Evolutionary conservation across 2,329 filamentous ascomycete genomes (phyloP).

Genomic region (Dactylonectria estremocensis): DNA sequence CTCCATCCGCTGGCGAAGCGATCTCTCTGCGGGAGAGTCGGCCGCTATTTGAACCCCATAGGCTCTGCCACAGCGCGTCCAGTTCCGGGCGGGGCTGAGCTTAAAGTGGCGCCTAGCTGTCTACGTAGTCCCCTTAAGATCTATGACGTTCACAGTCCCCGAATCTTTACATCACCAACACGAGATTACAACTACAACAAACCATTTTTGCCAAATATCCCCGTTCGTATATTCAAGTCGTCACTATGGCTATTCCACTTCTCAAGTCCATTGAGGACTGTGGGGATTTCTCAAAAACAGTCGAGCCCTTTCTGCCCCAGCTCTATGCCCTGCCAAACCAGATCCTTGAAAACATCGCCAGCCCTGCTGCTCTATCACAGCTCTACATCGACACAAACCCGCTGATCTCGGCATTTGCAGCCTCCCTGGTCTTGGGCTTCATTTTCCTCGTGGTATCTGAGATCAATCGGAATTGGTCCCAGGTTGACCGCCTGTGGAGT

Average conservation of each 20-base stretch:
- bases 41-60: constrained; percentile 24
- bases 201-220: background rate
- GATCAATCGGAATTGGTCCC: constrained; percentile 94
- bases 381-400: constrained; percentile 92
- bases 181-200: constrained; percentile 10
- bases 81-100: constrained; percentile 10
- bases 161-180: background rate
- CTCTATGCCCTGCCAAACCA: constrained; percentile 79
- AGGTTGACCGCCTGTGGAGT: constrained; percentile 94
- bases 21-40: constrained; percentile 20
- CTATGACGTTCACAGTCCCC: constrained; percentile 22
- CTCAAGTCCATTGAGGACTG: constrained; percentile 81
- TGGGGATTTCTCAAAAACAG: constrained; percentile 80
- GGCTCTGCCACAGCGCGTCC: constrained; percentile 9
- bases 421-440: constrained; percentile 79
- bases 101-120: constrained; percentile 20
- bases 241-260: constrained; percentile 78
- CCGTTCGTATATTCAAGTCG: constrained; percentile 22
- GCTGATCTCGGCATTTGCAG: constrained; percentile 80
- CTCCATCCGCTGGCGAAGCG: constrained; percentile 34
- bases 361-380: constrained; percentile 73
- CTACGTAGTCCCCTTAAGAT: constrained; percentile 2
- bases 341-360: constrained; percentile 72
- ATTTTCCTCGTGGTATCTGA: constrained; percentile 85
- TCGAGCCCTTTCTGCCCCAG: constrained; percentile 82